These are phyloP conservation scores for Kwoniella shandongensis DNA, from an alignment of 768 basidiomycete species.

Conservation along the genomic window DNA sequence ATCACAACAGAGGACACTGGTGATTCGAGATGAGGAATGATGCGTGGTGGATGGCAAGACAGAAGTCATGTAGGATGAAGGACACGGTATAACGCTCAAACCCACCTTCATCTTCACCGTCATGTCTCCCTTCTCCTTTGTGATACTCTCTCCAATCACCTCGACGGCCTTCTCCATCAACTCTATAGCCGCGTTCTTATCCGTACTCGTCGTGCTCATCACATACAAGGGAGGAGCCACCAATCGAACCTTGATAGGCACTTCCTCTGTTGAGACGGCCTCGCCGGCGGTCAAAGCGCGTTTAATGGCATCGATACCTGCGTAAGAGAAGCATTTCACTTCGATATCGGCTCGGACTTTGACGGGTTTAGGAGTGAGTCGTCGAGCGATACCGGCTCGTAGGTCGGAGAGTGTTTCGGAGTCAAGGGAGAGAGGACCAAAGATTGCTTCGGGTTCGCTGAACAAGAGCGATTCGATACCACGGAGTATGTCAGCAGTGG, in stretches of 20 bases:
- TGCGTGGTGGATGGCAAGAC: background rate
- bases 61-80: background rate
- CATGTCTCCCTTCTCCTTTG: slow-evolving; percentile 77
- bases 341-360: slow-evolving; percentile 98
- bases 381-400: slow-evolving; percentile 80
- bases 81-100: background rate
- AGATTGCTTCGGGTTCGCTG: slow-evolving; percentile 78
- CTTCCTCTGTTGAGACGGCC: slow-evolving; percentile 74
- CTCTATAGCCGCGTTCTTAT: slow-evolving; percentile 90
- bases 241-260: slow-evolving; percentile 94
- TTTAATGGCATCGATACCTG: slow-evolving; percentile 96
- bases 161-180: slow-evolving; percentile 91
- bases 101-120: slow-evolving; percentile 93
- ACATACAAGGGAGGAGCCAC: slow-evolving; percentile 97
- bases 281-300: slow-evolving; percentile 86
- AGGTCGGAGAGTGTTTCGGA: slow-evolving; percentile 65
- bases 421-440: slow-evolving; percentile 64
- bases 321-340: slow-evolving; percentile 90
- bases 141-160: slow-evolving; percentile 78
- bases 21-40: background rate
- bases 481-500: background rate
- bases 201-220: slow-evolving; percentile 90
- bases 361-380: slow-evolving; percentile 96
- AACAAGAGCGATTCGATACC: background rate
- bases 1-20: background rate